A percentile compares a stretch with the other conserved stretches of the same genome.
Conservation (phyloP, 2,329 filamentous ascomycete species). For the Epichloe typhina region DNA sequence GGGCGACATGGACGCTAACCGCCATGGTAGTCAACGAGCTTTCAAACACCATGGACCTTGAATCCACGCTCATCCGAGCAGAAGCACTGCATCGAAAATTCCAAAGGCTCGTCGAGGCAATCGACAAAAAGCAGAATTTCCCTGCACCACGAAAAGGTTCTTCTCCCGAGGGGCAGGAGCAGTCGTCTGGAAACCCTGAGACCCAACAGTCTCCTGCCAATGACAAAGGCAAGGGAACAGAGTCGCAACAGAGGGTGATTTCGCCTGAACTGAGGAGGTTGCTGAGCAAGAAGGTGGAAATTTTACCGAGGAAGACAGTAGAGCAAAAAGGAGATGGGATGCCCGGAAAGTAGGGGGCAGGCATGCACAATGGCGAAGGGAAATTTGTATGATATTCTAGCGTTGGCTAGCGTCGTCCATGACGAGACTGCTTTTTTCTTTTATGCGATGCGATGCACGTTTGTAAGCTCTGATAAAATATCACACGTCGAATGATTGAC, state of each 20-base stretch:
- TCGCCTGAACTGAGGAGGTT: slow-evolving; percentile 43
- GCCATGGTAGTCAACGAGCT: slow-evolving; percentile 69
- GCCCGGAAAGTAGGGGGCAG: slow-evolving; percentile 14
- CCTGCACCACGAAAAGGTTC: slow-evolving; percentile 34
- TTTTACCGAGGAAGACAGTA: slow-evolving; percentile 26
- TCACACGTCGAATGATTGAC: no score
- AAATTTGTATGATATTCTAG: not conserved
- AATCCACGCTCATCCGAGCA: slow-evolving; percentile 73
- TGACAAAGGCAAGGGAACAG: slow-evolving; percentile 23
- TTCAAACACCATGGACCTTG: slow-evolving; percentile 81
- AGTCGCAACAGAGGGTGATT: slow-evolving; percentile 31
- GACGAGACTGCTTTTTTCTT: not conserved
- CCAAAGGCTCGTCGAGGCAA: slow-evolving; percentile 74
- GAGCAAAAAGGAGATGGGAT: slow-evolving; percentile 24
- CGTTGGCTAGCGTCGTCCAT: not conserved
- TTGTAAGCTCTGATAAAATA: no score
- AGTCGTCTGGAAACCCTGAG: not conserved
- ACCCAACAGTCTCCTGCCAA: slow-evolving; percentile 6
- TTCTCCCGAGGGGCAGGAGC: slow-evolving; percentile 6
- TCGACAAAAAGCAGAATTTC: slow-evolving; percentile 85
- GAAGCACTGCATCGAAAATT: slow-evolving; percentile 83
- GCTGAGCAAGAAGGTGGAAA: slow-evolving; percentile 34
- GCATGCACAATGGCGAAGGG: not conserved
- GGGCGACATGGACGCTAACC: not conserved
- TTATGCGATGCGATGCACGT: not conserved